Conservation (phyloP, 179 eudicot genomes). For the Heliamphora pulchella region DNA sequence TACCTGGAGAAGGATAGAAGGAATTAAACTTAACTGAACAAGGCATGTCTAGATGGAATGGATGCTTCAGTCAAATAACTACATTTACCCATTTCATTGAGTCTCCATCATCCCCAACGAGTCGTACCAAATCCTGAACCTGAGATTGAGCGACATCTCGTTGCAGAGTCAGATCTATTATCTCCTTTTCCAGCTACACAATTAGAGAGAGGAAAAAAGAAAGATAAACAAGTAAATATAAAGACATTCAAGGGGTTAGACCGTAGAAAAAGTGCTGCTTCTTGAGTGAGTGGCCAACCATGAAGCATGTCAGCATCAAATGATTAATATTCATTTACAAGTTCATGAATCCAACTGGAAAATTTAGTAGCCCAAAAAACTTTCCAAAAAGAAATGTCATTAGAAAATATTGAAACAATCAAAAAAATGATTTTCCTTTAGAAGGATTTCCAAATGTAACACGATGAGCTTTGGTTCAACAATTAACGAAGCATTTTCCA, state of each 20-base stretch:
- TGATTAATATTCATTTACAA: not conserved
- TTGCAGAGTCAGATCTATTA: slow-evolving; percentile 63
- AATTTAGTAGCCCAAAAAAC: not conserved
- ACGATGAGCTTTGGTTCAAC: not conserved
- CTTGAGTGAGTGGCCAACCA: not conserved
- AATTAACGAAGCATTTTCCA: not conserved
- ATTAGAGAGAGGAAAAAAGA: not conserved
- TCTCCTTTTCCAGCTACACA: slow-evolving; percentile 79
- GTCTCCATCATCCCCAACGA: slow-evolving; percentile 50
- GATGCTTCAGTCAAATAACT: not conserved
- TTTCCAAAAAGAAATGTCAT: not conserved
- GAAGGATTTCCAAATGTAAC: not conserved
- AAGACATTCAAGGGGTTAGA: not conserved
- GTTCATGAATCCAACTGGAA: not conserved
- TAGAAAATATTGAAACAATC: slow-evolving; percentile 1
- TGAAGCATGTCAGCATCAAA: not conserved
- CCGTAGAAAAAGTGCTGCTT: not conserved
- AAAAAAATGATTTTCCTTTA: not conserved
- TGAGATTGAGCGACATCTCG: slow-evolving; percentile 79
- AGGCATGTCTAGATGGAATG: slow-evolving; percentile 12
- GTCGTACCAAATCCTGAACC: slow-evolving; percentile 66
- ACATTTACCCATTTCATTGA: slow-evolving; percentile 41
- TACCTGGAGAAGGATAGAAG: slow-evolving; percentile 21
- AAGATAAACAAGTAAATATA: not conserved
- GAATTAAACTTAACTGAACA: slow-evolving; percentile 7